Percentiles rank a stretch among this genome's conserved stretches.
phyloP scores from a whole-genome alignment of 108 stramenopile species.

The Parietichytrium sp. region DNA sequence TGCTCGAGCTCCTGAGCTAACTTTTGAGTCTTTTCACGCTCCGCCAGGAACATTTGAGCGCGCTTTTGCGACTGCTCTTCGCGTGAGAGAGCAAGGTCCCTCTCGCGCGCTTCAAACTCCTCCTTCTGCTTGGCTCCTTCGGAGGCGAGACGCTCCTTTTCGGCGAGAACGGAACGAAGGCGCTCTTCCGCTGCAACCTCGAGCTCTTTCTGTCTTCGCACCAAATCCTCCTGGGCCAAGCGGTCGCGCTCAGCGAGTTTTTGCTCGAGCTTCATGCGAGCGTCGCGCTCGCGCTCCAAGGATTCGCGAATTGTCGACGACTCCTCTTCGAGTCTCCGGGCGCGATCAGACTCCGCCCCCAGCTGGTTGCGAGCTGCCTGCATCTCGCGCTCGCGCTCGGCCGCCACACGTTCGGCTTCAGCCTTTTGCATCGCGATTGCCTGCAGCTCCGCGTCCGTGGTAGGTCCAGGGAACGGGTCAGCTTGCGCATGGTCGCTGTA shows the following conservation, averaged over 20 bases:
- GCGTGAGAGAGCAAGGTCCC: slow-evolving; percentile 27
- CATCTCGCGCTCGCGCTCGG: neutral
- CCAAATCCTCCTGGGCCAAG: neutral
- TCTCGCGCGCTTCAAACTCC: slow-evolving; percentile 17
- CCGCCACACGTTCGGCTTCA: slow-evolving; percentile 15
- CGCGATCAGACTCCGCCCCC: neutral
- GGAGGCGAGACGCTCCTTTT: slow-evolving; percentile 30
- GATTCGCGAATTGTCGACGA: no score
- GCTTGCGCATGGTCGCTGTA: neutral
- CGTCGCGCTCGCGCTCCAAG: neutral
- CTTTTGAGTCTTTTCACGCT: slow-evolving; percentile 32
- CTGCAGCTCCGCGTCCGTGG: neutral
- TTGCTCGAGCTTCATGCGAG: neutral
- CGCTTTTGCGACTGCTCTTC: slow-evolving; percentile 35
- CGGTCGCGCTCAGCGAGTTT: neutral
- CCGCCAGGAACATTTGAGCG: slow-evolving; percentile 32
- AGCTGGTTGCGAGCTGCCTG: neutral
- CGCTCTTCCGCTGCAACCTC: slow-evolving; percentile 16
- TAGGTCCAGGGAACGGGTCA: no score
- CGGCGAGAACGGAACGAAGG: neutral
- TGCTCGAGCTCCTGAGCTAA: neutral
- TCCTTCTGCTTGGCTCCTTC: neutral
- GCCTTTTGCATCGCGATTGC: neutral
- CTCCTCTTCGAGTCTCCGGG: neutral
- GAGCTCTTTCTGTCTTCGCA: neutral